Base-by-base conservation (phyloP, 2,329 filamentous ascomycete genomes). In the Botrytis tulipae region DNA sequence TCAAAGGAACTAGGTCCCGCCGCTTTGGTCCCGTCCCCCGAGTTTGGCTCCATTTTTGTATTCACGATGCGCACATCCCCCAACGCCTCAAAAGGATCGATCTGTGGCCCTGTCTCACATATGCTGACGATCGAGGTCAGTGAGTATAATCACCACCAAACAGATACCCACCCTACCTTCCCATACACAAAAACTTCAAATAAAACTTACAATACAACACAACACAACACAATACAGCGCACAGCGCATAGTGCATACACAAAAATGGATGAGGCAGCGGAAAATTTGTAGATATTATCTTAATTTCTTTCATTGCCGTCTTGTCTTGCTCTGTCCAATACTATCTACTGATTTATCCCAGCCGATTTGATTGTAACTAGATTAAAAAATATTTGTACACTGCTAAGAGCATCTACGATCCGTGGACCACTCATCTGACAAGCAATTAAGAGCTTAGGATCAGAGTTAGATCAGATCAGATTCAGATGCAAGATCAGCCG, bases 401-500 rank as follows among this genome's bases (percentile, higher is more conserved):
- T 32, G 22, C 46, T 12, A 29, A 51, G 65, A 54, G 29, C 61
- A 40, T 18, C 25, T 40, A 54, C 32, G 65, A 67, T 54, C 65
- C 32, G 32, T 40, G 25, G 65, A 29, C 25, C 32, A 54, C 22
- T 40, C 65, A 67, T 67, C 44, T 67, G 46, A 67, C 65, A 54
- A 54, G 46, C 22, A 67, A 54, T 25, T 54, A 40, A 51, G 32
- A 54, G 65, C 32, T 40, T 40, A 40, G 65, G 60, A 46, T 44
- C 40, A 44, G 40, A 44, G 16, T 63, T 46, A 63, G 61, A 63
- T 63, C 61, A 63, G 46, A 67, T 67, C 65, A 67, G 65, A 54
- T 67, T 67, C 46, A 67, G 46, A 67, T 67, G 65, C 65, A 54
- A 67, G 65, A 67, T 54, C 65, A 67, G 32, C 46, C 65, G 65